A percentile compares a stretch with the other conserved stretches of the same genome.
Conservation (phyloP, 2,329 filamentous ascomycete species). For the Mycocentrospora acerina region DNA sequence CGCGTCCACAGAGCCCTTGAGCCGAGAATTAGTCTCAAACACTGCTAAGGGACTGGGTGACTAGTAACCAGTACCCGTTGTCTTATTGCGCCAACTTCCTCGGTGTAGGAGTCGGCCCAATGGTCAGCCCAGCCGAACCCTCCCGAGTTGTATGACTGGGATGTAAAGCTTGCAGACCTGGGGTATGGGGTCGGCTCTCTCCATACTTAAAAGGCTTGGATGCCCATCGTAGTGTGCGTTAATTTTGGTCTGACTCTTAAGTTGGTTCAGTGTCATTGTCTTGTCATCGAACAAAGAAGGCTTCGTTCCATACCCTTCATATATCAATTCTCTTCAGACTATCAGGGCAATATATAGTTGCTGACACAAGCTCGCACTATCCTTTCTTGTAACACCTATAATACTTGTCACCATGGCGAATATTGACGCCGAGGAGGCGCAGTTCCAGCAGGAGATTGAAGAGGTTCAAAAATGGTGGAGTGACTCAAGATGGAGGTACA, state of each 20-base stretch:
- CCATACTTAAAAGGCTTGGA: slow-evolving; percentile 36
- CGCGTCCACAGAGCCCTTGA: slow-evolving; percentile 26
- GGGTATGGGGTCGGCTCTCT: slow-evolving; percentile 17
- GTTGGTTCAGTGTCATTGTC: too few relatives aligned
- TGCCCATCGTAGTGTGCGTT: slow-evolving; percentile 12
- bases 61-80: slow-evolving; percentile 9
- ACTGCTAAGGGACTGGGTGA: slow-evolving; percentile 7
- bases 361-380: background rate
- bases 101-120: slow-evolving; percentile 36
- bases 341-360: too few relatives aligned
- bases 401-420: slow-evolving; percentile 30
- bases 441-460: slow-evolving; percentile 80
- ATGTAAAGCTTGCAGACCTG: slow-evolving; percentile 17
- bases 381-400: background rate
- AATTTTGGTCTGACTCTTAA: slow-evolving; percentile 2
- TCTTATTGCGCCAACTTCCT: slow-evolving; percentile 25
- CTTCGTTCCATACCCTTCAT: too few relatives aligned
- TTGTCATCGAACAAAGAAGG: too few relatives aligned
- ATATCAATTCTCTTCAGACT: too few relatives aligned
- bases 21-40: slow-evolving; percentile 29
- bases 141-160: slow-evolving; percentile 29
- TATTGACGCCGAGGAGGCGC: slow-evolving; percentile 67
- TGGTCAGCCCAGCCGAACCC: slow-evolving; percentile 36
- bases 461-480: slow-evolving; percentile 94
- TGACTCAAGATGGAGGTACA: slow-evolving; percentile 88